Base-by-base conservation (phyloP, 2,329 filamentous ascomycete species). In the Leptosphaerulina australis region DNA sequence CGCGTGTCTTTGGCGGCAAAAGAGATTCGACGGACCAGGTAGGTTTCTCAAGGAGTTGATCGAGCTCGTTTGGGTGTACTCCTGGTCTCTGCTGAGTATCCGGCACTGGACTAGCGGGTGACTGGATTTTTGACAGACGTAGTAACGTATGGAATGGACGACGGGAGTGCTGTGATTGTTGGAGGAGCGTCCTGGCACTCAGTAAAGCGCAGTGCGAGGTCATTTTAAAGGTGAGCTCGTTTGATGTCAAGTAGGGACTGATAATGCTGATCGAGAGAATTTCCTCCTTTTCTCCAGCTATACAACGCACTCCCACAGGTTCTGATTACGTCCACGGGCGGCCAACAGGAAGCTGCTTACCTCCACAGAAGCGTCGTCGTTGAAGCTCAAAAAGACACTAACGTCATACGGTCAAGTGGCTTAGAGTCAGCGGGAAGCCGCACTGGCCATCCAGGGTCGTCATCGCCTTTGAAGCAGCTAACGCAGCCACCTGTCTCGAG, bases 1-100 rank as follows among this genome's bases (percentile, higher is more conserved):
- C 28, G 34, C 61, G 40, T 2, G 56, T 50, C 35, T 71, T 62
- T 1, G 69, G 53, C 66, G 87, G 84, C 0, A 94, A 79, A 4
- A 96, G 84, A 7, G 88, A 87, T 25, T 83, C 79, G 59, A 95
- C 86, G 35, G 92, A 96, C 92, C 92, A 97, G 38, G 83, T 87
- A 17, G 92, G 91, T 52, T 81, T 81, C 12, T 83, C 80, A 44
- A 93, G 83, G 24, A 78, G 67, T 24, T 69, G 50, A 15, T 76
- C 67, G 12, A 78, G 56, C 18, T 72, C 62, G 33, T 59, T 55
- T 20, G 62, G 58, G 37, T 60, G 50, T 12, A 65, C 55, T n/a
- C 60, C 56, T 38, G 29, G 37, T 22, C 31, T 47, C 37, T 50
- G 44, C 24, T 47, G 50, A 14, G 48, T 37, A 12, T 36, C n/a